Base-by-base conservation (phyloP, 1,139 yeast genomes). In the Yamadazyma diddensiae region DNA sequence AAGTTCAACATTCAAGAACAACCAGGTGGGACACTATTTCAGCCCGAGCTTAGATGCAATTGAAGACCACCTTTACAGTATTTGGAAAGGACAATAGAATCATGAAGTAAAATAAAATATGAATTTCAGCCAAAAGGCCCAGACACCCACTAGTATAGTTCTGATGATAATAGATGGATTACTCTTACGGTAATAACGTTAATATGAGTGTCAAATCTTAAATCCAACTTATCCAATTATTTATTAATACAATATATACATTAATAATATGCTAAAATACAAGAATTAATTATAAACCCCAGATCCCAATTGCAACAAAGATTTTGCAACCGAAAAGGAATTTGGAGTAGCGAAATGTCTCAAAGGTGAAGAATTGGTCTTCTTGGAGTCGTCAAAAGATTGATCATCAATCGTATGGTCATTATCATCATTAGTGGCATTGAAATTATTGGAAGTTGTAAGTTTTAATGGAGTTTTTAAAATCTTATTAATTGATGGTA, bases 271-370 rank as follows among this genome's bases (percentile, higher is more conserved):
- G 28, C 33, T 23, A 30, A 15, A 24, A 17, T 21, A 7, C 11
- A 9, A 16, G 12, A 15, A 23, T 32, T 25, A 41, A 19, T 40
- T 44, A 32, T 45, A 46, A 20, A 41, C 36, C 3, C 50, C 50
- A 11, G 46, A 39, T 26, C 74, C 73, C 43, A 69, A 59, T 50
- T 67, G 73, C 39, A 69, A 61, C 46, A 69, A 64, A 20, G 71
- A 64, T 48, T 67, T 68, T 30, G 75, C 75, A 35, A 69, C 73
- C 33, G 68, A 62, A 42, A 69, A 69, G 35, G 71, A 64, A 46
- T 66, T 69, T 33, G 75, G 75, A n/a, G 75, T 69, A n/a, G 71
- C 72, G 39, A 67, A 62, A 29, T 53, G 48, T 35, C 56, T 54
- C 26, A 62, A 47, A n/a, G 73, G 72, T 19, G 70, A 62, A 8